phyloP scores from a whole-genome alignment of 2,329 filamentous ascomycete genomes.

The Meredithiella fracta region DNA sequence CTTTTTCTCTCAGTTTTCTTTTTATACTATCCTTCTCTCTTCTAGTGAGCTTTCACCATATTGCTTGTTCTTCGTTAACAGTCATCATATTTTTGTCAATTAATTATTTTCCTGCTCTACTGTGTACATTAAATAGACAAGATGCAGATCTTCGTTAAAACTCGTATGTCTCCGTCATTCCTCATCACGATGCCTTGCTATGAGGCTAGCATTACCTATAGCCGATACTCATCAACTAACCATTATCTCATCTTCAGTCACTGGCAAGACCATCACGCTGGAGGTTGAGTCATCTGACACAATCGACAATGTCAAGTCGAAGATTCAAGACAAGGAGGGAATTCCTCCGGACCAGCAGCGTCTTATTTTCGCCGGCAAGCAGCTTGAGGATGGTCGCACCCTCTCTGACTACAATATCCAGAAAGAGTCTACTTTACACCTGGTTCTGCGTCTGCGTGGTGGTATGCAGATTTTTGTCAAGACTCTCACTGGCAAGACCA shows the following conservation, averaged over 20 bases:
- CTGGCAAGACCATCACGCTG: conserved; percentile 74
- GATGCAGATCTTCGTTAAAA: conserved; percentile 99
- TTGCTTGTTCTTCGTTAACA: not conserved
- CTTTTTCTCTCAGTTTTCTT: conserved; percentile 14
- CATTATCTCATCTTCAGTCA: conserved; percentile 32
- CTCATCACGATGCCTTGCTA: not conserved
- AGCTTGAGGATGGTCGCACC: conserved; percentile 81
- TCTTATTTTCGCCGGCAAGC: conserved; percentile 85
- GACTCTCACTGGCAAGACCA: conserved; percentile 84
- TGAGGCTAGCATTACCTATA: conserved; percentile 21
- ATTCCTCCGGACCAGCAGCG: conserved; percentile 92
- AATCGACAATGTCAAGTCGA: conserved; percentile 85
- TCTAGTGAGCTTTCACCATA: conserved; percentile 8
- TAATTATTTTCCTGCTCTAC: conserved; percentile 7
- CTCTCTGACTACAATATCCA: conserved; percentile 95
- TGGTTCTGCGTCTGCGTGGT: conserved; percentile 67
- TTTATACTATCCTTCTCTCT: not conserved
- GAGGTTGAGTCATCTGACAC: conserved; percentile 82
- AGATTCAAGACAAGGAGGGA: conserved; percentile 87
- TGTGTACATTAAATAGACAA: conserved; percentile 12
- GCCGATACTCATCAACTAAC: conserved; percentile 23
- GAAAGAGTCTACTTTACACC: conserved; percentile 68
- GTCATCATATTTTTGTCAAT: not conserved
- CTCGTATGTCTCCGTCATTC: conserved; percentile 42
- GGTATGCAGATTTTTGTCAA: conserved; percentile 76